phyloP scores from a whole-genome alignment of 2,329 filamentous ascomycete genomes.

The Cladosporium sp. region DNA sequence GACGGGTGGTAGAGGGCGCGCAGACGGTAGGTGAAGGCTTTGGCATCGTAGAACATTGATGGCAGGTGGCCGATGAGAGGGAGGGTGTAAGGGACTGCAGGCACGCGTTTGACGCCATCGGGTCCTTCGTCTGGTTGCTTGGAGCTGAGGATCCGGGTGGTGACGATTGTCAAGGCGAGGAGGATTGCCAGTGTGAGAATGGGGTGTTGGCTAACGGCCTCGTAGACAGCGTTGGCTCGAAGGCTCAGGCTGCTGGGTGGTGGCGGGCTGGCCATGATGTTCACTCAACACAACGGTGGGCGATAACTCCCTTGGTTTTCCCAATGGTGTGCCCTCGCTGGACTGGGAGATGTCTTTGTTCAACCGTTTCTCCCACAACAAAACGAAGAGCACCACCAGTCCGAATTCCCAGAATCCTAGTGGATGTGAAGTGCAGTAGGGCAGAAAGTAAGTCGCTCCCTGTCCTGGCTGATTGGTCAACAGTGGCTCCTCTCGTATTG shows the following conservation, averaged over 20 bases:
- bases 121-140: constrained; percentile 8
- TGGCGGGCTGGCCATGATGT: not conserved
- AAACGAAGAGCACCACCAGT: no score
- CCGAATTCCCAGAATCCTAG: no score
- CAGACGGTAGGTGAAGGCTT: constrained; percentile 41
- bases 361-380: no score
- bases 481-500: no score
- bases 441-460: no score
- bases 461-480: no score
- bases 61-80: constrained; percentile 54
- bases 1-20: constrained; percentile 34
- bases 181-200: constrained; percentile 14
- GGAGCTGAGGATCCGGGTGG: constrained; percentile 15
- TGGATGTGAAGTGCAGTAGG: no score
- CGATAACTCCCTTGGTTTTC: no score
- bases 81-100: constrained; percentile 56
- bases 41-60: constrained; percentile 44
- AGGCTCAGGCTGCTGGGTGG: not conserved
- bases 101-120: constrained; percentile 35
- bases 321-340: no score
- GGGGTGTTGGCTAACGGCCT: not conserved
- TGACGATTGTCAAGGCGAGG: constrained; percentile 20
- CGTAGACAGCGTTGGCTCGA: constrained; percentile 6
- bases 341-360: no score
- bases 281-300: no score